A percentile compares a stretch with the other conserved stretches of the same genome.
Evolutionary conservation across 441 rosid genomes (phyloP).

Genomic region (Arabidopsis lyrata): DNA sequence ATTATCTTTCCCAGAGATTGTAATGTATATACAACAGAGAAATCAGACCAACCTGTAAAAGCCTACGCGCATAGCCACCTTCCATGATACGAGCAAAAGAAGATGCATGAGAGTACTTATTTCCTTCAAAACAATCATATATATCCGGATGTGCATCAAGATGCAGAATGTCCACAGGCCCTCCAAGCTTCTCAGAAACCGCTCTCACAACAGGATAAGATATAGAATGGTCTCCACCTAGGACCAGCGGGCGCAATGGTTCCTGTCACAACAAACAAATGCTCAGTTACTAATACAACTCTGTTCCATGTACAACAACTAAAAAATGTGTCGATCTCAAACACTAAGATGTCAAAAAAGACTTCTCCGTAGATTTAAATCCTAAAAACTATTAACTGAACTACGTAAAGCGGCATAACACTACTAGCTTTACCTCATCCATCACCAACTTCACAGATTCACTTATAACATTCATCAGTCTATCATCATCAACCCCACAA

Average conservation of each 20-base stretch:
- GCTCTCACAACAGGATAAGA: constrained; percentile 95
- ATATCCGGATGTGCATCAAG: constrained; percentile 99
- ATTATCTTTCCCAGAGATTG: not conserved
- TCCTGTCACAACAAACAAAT: constrained; percentile 49
- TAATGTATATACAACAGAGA: constrained; percentile 10
- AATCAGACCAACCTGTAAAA: constrained; percentile 70
- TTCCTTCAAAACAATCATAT: constrained; percentile 89
- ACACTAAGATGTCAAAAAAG: not conserved
- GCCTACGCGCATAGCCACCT: constrained; percentile 91
- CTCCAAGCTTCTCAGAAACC: constrained; percentile 94
- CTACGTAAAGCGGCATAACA: not conserved
- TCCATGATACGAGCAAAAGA: constrained; percentile 99
- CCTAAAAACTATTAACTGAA: not conserved
- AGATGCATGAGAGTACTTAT: constrained; percentile 95
- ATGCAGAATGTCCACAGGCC: constrained; percentile 96
- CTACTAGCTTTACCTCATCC: constrained; percentile 69
- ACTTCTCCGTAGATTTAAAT: not conserved
- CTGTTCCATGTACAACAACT: not conserved
- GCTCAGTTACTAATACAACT: not conserved
- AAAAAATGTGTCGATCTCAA: not conserved
- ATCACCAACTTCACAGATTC: constrained; percentile 90
- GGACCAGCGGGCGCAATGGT: constrained; percentile 86
- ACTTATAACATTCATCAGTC: constrained; percentile 85
- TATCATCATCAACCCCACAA: constrained; percentile 93
- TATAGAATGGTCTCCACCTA: constrained; percentile 99